Evolutionary conservation across 768 basidiomycete genomes (phyloP).

Genomic region (Boletus rubropictus): DNA sequence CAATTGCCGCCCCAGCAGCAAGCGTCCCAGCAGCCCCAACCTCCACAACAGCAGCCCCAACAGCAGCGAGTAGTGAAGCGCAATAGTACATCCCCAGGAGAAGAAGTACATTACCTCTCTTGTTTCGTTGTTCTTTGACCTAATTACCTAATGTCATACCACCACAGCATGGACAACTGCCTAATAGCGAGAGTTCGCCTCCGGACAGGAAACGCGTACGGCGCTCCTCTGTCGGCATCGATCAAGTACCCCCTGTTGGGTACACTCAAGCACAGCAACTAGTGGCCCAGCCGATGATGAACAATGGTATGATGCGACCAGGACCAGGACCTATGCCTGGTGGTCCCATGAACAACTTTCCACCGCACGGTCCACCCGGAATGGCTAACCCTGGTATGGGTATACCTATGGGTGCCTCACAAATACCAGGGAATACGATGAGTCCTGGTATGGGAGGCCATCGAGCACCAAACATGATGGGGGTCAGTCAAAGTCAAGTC

Average conservation of each 20-base stretch:
- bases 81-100: constrained; percentile 57
- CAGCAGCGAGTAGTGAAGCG: constrained; percentile 38
- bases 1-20: constrained; percentile 20
- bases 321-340: constrained; percentile 30
- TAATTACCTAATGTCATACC: too few relatives aligned
- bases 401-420: constrained; percentile 32
- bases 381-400: constrained; percentile 32
- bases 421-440: constrained; percentile 29
- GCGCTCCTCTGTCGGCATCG: constrained; percentile 41
- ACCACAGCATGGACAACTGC: constrained; percentile 41
- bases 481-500: constrained; percentile 14
- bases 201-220: constrained; percentile 51
- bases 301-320: constrained; percentile 37
- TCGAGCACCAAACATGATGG: constrained; percentile 27
- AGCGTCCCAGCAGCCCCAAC: constrained; percentile 21
- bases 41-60: constrained; percentile 15
- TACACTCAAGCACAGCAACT: constrained; percentile 34
- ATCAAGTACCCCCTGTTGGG: constrained; percentile 37
- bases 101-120: constrained; percentile 44
- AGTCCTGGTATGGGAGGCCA: constrained; percentile 35
- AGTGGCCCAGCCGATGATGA: too few relatives aligned
- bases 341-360: constrained; percentile 33
- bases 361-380: constrained; percentile 25
- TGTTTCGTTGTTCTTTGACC: not conserved
- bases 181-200: constrained; percentile 49